Conservation (phyloP, 2,329 filamentous ascomycete species). For the Akanthomyces lecanii region DNA sequence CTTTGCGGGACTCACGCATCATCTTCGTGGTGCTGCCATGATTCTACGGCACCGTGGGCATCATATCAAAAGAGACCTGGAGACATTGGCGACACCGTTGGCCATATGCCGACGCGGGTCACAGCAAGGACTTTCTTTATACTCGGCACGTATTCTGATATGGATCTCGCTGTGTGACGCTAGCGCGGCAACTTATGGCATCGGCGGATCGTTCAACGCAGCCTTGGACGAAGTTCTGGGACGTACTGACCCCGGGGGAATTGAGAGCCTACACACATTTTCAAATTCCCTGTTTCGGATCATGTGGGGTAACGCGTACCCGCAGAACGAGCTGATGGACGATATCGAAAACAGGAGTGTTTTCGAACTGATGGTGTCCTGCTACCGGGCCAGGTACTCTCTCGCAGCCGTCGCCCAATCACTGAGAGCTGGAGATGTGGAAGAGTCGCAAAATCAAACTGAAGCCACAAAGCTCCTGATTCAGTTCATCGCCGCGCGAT, state of each 20-base stretch:
- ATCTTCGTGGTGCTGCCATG: constrained; percentile 30
- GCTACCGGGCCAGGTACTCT: constrained; percentile 30
- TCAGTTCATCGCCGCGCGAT: constrained; percentile 22
- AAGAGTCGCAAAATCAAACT: constrained; percentile 21
- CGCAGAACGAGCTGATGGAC: constrained; percentile 32
- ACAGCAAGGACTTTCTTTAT: constrained; percentile 25
- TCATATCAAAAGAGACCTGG: constrained; percentile 8
- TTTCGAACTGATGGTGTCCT: constrained; percentile 28
- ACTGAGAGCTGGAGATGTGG: constrained; percentile 18
- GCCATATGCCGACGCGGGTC: background rate
- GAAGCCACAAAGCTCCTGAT: constrained; percentile 22
- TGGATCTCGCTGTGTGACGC: constrained; percentile 32
- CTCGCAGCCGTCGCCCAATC: constrained; percentile 27
- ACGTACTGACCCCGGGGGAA: constrained; percentile 19
- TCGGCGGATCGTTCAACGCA: constrained; percentile 31
- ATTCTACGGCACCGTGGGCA: constrained; percentile 27
- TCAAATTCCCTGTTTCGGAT: constrained; percentile 31
- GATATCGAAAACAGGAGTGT: constrained; percentile 33
- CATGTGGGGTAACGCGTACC: constrained; percentile 32
- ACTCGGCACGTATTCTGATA: constrained; percentile 31
- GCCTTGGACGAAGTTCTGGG: constrained; percentile 20
- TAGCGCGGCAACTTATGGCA: constrained; percentile 28
- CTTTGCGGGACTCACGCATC: constrained; percentile 28
- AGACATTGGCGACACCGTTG: background rate
- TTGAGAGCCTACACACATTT: constrained; percentile 29